Evolutionary conservation across 352 stramenopile species (phyloP).

Genomic region (Globisporangium parvum): DNA sequence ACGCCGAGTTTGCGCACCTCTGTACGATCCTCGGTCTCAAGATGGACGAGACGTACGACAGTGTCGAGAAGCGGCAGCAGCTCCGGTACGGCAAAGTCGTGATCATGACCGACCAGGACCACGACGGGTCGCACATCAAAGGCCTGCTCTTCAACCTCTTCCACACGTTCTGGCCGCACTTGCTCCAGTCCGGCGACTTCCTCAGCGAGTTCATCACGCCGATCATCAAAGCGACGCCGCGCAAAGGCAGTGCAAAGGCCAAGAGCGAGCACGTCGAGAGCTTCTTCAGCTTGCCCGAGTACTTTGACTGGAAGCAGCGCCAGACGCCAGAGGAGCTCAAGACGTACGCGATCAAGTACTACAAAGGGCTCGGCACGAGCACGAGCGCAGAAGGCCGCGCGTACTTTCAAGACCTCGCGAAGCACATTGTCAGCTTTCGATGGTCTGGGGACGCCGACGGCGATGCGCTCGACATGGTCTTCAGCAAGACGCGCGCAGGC

Average conservation of each 20-base stretch:
- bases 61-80: slow-evolving; percentile 80
- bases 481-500: slow-evolving; percentile 94
- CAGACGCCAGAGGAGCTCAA: slow-evolving; percentile 49
- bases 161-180: slow-evolving; percentile 97
- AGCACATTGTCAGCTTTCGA: slow-evolving; percentile 92
- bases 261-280: slow-evolving; percentile 52
- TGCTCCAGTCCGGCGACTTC: slow-evolving; percentile 94
- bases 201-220: slow-evolving; percentile 99
- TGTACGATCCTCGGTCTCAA: slow-evolving; percentile 98
- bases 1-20: slow-evolving; percentile 94
- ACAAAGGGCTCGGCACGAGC: slow-evolving; percentile 98
- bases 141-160: slow-evolving; percentile 99
- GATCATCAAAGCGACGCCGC: slow-evolving; percentile 95
- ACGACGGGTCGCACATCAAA: slow-evolving; percentile 99
- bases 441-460: slow-evolving; percentile 67
- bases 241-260: slow-evolving; percentile 20
- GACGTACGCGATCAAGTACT: slow-evolving; percentile 98
- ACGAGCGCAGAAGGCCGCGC: slow-evolving; percentile 96
- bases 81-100: slow-evolving; percentile 99
- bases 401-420: slow-evolving; percentile 96
- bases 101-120: slow-evolving; percentile 99
- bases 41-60: slow-evolving; percentile 93
- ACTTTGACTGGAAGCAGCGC: slow-evolving; percentile 92
- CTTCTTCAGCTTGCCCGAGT: slow-evolving; percentile 98
- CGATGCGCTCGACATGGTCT: slow-evolving; percentile 98